Evolutionary conservation across 2,329 filamentous ascomycete species (phyloP).

Genomic region (Sclerotinia trifoliorum): DNA sequence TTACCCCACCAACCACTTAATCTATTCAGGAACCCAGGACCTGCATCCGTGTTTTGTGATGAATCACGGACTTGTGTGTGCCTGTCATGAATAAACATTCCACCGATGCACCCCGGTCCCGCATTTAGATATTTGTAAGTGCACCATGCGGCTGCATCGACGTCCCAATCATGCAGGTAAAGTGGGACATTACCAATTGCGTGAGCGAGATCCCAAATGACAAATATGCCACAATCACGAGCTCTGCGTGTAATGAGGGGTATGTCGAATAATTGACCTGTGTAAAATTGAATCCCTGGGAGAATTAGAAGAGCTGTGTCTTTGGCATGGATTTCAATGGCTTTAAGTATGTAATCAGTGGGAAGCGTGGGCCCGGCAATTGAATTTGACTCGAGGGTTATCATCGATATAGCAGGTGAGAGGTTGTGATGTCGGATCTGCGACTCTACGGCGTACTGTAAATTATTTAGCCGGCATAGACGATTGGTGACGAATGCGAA

Average conservation of each 20-base stretch:
- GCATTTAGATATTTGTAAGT: constrained; percentile 81
- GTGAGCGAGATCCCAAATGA: constrained; percentile 81
- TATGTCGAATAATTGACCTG: constrained; percentile 75
- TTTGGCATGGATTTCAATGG: constrained; percentile 65
- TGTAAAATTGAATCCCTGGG: constrained; percentile 78
- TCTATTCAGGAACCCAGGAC: constrained; percentile 49
- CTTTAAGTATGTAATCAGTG: constrained; percentile 64
- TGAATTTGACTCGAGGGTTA: constrained; percentile 60
- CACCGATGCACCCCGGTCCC: constrained; percentile 72
- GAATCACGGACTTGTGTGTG: constrained; percentile 31
- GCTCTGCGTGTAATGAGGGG: constrained; percentile 69
- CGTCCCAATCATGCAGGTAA: constrained; percentile 71
- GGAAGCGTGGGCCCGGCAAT: constrained; percentile 54
- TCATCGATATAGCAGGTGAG: constrained; percentile 62
- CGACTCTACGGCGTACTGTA: constrained; percentile 72
- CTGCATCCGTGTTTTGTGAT: constrained; percentile 29
- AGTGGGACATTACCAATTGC: constrained; percentile 74
- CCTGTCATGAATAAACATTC: constrained; percentile 68
- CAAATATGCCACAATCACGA: constrained; percentile 61
- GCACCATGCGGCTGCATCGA: constrained; percentile 78
- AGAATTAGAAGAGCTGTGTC: constrained; percentile 70
- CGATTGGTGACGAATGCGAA: constrained; percentile 5
- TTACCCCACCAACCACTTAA: constrained; percentile 82
- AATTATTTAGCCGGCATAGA: constrained; percentile 29
- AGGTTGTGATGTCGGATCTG: constrained; percentile 70